Evolutionary conservation across 2,329 filamentous ascomycete genomes (phyloP).

Genomic region (Venturia effusa): DNA sequence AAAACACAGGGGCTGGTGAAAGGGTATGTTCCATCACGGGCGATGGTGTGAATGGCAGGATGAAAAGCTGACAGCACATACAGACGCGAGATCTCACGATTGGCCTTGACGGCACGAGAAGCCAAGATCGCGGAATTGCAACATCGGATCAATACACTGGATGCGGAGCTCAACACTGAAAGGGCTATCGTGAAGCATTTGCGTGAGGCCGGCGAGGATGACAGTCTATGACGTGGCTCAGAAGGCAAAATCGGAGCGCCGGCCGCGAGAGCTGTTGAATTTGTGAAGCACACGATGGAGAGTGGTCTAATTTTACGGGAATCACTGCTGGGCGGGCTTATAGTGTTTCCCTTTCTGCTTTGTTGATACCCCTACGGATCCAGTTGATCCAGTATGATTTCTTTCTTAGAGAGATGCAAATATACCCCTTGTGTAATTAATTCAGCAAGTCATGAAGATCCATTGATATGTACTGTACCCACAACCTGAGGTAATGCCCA

Average conservation of each 20-base stretch:
- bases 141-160: constrained; percentile 49
- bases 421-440: neutral
- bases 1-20: constrained; percentile 49
- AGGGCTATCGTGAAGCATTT: constrained; percentile 32
- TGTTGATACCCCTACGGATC: neutral
- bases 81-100: constrained; percentile 50
- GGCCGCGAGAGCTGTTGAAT: too few relatives aligned
- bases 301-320: neutral
- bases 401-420: neutral
- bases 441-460: neutral
- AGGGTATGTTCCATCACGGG: constrained; percentile 29
- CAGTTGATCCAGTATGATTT: neutral
- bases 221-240: neutral
- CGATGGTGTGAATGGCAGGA: too few relatives aligned
- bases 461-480: neutral
- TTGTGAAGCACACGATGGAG: neutral
- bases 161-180: constrained; percentile 45
- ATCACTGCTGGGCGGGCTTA: neutral
- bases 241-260: too few relatives aligned
- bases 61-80: neutral
- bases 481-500: too few relatives aligned
- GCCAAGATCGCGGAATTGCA: constrained; percentile 53
- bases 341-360: neutral
- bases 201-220: constrained; percentile 7
- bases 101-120: constrained; percentile 53